A percentile compares a stretch with the other conserved stretches of the same genome.
These are phyloP conservation scores for Apiotrichum akiyoshidainum DNA, from an alignment of 1,284 basidiomycete genomes.

Conservation along the genomic window DNA sequence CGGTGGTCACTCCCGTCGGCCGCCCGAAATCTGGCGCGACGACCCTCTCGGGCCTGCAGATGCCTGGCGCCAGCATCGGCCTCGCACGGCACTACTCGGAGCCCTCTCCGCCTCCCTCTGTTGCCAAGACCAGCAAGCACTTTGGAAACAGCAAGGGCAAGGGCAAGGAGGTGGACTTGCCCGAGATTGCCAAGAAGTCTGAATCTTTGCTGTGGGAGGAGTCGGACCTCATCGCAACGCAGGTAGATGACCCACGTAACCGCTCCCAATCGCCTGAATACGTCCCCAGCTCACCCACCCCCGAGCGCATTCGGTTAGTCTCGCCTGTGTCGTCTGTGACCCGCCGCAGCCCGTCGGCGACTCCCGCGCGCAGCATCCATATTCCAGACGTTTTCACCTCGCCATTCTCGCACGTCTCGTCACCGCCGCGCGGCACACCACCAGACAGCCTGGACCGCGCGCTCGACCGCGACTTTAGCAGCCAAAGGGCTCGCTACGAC, in stretches of 20 bases:
- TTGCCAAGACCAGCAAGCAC: constrained; percentile 34
- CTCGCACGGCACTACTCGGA: constrained; percentile 2
- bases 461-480: neutral
- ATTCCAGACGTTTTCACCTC: constrained; percentile 9
- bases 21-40: constrained; percentile 33
- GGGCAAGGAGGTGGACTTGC: neutral
- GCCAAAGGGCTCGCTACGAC: no score
- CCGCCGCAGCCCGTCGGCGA: neutral
- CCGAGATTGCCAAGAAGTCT: constrained; percentile 6
- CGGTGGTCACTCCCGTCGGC: constrained; percentile 37
- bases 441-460: constrained; percentile 7
- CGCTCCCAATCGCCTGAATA: constrained; percentile 12
- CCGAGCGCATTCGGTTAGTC: constrained; percentile 13
- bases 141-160: constrained; percentile 18
- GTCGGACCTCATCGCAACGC: constrained; percentile 3
- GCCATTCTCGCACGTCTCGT: constrained; percentile 12
- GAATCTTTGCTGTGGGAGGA: constrained; percentile 30
- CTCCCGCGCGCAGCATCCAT: neutral
- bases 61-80: no score
- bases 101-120: neutral
- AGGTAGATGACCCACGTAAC: neutral
- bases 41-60: constrained; percentile 35
- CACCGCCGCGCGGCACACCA: neutral
- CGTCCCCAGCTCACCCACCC: constrained; percentile 13
- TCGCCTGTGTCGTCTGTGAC: constrained; percentile 22